Evolutionary conservation across 108 stramenopile species (phyloP), one percentile per base, ranked within the genome.

Genomic region (Phaeodactylum tricornutum): DNA sequence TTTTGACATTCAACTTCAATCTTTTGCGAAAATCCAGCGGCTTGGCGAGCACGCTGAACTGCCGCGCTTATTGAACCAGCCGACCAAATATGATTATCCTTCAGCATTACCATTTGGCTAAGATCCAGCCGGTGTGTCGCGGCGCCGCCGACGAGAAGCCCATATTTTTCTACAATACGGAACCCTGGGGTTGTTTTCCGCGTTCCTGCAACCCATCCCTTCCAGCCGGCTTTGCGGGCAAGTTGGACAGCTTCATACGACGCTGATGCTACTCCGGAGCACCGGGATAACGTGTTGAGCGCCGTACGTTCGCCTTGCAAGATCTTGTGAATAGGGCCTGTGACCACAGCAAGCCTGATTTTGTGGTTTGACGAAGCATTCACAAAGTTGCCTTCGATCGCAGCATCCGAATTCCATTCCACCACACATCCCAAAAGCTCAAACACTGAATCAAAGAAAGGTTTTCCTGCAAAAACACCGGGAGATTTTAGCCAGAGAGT

Each of bases 61-160:
- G 97, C 97, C 4, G 74, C 70, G 17, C 75, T 64, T 45, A 99
- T 99, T 1, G 96, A 95, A 9, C 83, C 80, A 31, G 69, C 66
- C 27, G 73, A 53, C 90, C 94, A 96, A 38, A 99, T 74, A 60
- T 96, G 94, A 64, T 95, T 96, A 51, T 96, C 94, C 53, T 99
- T 99, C 29, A 99, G 64, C 98, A 99, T 99, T 24, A 96, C 94
- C 98, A 99, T 99, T 61, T 99, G 98, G 53, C 86, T 84, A 34
- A 98, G 49, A 76, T 96, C 95, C 33, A 94, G 52, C 21, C 97
- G 72, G 59, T 97, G 96, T 11, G 96, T 97, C 11, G 91, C 91
- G 8, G 81, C 92, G 14, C 97, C 98, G 16, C 96, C 97, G 6
- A 98, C 94, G 20, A 99, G 42, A 15, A 99, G 47, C 16, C 93